Evolutionary conservation across 2,329 filamentous ascomycete species (phyloP), one percentile per base, ranked within the genome.

Genomic region (Penicillium occitanis): DNA sequence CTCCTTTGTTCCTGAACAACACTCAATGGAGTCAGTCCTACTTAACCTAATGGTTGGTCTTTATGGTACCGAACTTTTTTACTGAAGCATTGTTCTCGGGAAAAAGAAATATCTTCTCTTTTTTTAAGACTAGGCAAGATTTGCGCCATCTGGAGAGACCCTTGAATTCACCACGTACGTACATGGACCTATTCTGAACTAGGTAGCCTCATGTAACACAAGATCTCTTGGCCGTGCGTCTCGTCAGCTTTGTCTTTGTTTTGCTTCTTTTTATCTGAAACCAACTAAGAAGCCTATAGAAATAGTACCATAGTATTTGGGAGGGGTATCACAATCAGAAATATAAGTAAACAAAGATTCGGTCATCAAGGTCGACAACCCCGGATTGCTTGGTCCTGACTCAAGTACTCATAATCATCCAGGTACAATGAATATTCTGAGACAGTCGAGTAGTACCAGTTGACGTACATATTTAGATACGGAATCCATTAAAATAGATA

Each of bases 171-270:
- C 28, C 14, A 11, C 25, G n/a, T 11, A 22, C n/a, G n/a, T n/a
- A n/a, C 17, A 17, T 57, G 19, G 33, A 40, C 28, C n/a, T 19
- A 57, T 40, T 37, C 17, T 19, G 17, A 42, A 25, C 19, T 53
- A 51, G 37, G 35, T 30, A 5, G 22, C 28, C 22, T 63, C 33
- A 40, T 40, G 61, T 63, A 55, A 63, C 48, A 55, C 48, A 8
- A 63, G 51, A 63, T 63, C 61, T 55, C 61, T 61, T 61, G 35
- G n/a, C 48, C 5, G 59, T 40, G 44, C n/a, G n/a, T 33, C 30
- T 57, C 53, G 11, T 19, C 30, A 37, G 30, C 4, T 53, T 33
- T 35, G 33, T 40, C 53, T 57, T 57, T 57, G 7, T 14, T 37
- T 22, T 37, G 10, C n/a, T 37, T 57, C 19, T 25, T 22, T 22